phyloP scores from a whole-genome alignment of 2,329 filamentous ascomycete genomes.

The Cryoendolithus antarcticus region DNA sequence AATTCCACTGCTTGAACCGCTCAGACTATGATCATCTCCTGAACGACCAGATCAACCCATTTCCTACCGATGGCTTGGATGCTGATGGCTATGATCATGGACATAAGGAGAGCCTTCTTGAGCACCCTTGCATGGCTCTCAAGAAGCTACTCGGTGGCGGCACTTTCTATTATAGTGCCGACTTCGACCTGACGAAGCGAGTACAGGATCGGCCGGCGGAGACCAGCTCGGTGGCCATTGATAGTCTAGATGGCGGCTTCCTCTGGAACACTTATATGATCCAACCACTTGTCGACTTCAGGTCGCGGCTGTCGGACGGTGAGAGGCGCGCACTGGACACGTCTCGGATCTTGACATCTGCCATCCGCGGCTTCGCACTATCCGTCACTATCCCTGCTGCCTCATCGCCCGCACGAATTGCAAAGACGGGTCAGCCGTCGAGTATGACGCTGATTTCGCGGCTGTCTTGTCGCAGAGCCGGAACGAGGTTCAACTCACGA shows the following conservation, averaged over 20 bases:
- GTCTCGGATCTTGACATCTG: conserved; percentile 80
- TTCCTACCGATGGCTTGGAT: conserved; percentile 40
- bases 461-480: conserved; percentile 78
- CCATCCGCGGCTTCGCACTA: conserved; percentile 82
- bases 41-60: conserved; percentile 44
- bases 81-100: conserved; percentile 41
- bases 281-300: conserved; percentile 77
- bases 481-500: conserved; percentile 91
- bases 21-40: conserved; percentile 71
- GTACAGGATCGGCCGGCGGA: conserved; percentile 61
- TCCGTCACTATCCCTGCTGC: conserved; percentile 75
- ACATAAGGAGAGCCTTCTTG: conserved; percentile 57
- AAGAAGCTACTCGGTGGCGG: conserved; percentile 88
- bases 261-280: conserved; percentile 99
- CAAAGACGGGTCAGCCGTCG: conserved; percentile 61
- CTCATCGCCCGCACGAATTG: conserved; percentile 55
- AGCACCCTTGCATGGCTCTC: conserved; percentile 81
- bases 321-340: conserved; percentile 72
- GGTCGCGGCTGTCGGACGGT: conserved; percentile 61
- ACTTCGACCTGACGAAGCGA: conserved; percentile 91
- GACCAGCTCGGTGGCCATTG: conserved; percentile 66
- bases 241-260: conserved; percentile 84
- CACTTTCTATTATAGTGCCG: conserved; percentile 96
- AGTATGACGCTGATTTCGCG: conserved; percentile 82
- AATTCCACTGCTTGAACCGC: conserved; percentile 85